Base-by-base conservation (phyloP, 352 stramenopile genomes). In the Paralagenidium karlingii region DNA sequence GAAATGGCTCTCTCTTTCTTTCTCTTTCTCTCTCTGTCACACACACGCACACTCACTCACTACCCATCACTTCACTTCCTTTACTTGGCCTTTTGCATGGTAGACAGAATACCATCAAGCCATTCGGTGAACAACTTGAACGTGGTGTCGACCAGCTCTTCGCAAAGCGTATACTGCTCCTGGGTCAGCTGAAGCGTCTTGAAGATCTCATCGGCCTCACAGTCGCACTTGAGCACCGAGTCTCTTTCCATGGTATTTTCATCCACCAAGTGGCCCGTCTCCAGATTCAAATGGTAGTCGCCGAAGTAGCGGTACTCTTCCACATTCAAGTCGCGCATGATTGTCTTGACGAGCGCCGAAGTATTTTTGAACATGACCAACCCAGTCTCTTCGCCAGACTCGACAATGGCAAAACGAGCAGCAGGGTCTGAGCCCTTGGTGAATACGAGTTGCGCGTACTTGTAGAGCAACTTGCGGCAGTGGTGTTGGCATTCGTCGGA, bases 41-140 rank as follows among this genome's bases (percentile, higher is more conserved):
- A n/a, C n/a, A n/a, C n/a, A n/a, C n/a, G n/a, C n/a, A n/a, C n/a
- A n/a, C n/a, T n/a, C 31, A 13, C 13, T 37, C 18, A 37, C 31
- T 6, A n/a, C 6, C 8, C 7, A 37, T 37, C 31, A 37, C 18
- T 19, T 19, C 8, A 37, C n/a, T 22, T 37, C n/a, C n/a, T 13
- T 37, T 37, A 6, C 31, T 9, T 19, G 31, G 7, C 6, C 7
- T 9, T 13, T 37, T 37, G 34, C 34, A 40, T 40, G 9, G 19
- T 25, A 10, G 9, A 10, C 7, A 28, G 34, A 22, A 40, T 40
- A n/a, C 34, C 34, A 24, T 40, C 34, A 22, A 40, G 25, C 34
- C 34, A 40, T 40, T 40, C 34, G 13, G 34, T 40, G 15, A 40
- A 40, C 6, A 40, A 28, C 19, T 19, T 22, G 28, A 40, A 40